Percentiles rank a stretch among this genome's conserved stretches.
Evolutionary conservation across 2,329 filamentous ascomycete species (phyloP).

Genomic region (Talaromyces sp.): DNA sequence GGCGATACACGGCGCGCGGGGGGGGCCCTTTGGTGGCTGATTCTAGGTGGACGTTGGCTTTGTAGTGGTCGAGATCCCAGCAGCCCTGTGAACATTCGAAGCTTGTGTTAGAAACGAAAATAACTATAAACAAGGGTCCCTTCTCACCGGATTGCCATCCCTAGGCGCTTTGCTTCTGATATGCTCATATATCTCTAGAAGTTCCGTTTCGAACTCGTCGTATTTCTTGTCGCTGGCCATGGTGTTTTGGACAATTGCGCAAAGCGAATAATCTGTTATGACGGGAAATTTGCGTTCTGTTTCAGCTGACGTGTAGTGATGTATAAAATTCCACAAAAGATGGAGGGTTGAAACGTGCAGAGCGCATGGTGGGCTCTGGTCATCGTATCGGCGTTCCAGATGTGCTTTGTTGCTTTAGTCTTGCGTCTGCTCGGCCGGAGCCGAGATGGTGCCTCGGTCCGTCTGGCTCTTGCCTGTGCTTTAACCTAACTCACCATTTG

Average conservation of each 20-base stretch:
- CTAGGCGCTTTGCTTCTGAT: neutral
- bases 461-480: neutral
- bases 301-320: neutral
- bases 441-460: neutral
- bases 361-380: neutral
- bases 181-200: neutral
- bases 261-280: neutral
- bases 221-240: neutral
- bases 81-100: neutral
- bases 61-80: constrained; percentile 13
- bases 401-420: neutral
- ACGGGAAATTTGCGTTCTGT: neutral
- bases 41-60: constrained; percentile 29
- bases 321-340: neutral
- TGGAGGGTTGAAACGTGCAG: neutral
- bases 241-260: neutral
- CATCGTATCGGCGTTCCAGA: neutral
- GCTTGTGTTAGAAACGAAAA: neutral
- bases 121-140: constrained; percentile 9
- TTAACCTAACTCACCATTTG: neutral
- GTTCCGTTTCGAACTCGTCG: neutral
- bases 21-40: constrained; percentile 31
- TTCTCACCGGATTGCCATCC: neutral
- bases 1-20: constrained; percentile 27
- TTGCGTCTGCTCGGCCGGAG: neutral